A percentile compares a stretch with the other conserved stretches of the same genome.
These are phyloP conservation scores for Zygotorulaspora florentina DNA, from an alignment of 805 yeast species.

Conservation along the genomic window DNA sequence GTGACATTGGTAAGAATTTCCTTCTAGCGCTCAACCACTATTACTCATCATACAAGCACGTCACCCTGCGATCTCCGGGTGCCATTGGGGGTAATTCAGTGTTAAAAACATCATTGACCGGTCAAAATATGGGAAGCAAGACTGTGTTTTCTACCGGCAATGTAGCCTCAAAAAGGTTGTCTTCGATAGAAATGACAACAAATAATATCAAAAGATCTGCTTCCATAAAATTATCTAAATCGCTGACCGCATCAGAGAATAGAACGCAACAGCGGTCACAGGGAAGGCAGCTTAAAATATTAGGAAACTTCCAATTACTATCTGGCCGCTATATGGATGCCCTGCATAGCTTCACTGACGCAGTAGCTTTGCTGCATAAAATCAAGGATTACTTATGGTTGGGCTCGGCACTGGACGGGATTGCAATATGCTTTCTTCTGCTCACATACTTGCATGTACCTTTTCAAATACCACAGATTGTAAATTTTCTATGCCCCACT, in stretches of 20 bases:
- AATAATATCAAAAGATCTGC: slow-evolving; percentile 35
- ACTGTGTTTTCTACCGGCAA: slow-evolving; percentile 5
- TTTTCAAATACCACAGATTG: slow-evolving; percentile 33
- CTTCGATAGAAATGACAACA: slow-evolving; percentile 32
- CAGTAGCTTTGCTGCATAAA: slow-evolving; percentile 53
- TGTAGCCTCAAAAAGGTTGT: slow-evolving; percentile 17
- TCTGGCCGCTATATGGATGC: slow-evolving; percentile 80
- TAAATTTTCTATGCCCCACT: slow-evolving; percentile 34
- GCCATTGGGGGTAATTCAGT: slow-evolving; percentile 51
- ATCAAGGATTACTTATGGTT: slow-evolving; percentile 81
- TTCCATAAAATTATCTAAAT: slow-evolving; percentile 32
- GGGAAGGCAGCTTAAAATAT: slow-evolving; percentile 72
- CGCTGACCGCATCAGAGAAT: slow-evolving; percentile 32
- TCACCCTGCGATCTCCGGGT: slow-evolving; percentile 80
- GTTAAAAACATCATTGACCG: slow-evolving; percentile 34
- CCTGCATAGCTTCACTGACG: slow-evolving; percentile 66
- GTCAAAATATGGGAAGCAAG: slow-evolving; percentile 8
- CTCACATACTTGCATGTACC: slow-evolving; percentile 47
- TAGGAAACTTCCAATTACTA: slow-evolving; percentile 71
- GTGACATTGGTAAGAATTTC: slow-evolving; percentile 66
- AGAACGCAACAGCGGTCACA: slow-evolving; percentile 44
- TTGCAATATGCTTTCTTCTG: slow-evolving; percentile 61
- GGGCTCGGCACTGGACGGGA: slow-evolving; percentile 80
- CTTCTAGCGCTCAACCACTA: slow-evolving; percentile 60
- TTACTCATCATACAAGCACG: slow-evolving; percentile 70